phyloP scores from a whole-genome alignment of 805 yeast genomes.

The Candida montana region DNA sequence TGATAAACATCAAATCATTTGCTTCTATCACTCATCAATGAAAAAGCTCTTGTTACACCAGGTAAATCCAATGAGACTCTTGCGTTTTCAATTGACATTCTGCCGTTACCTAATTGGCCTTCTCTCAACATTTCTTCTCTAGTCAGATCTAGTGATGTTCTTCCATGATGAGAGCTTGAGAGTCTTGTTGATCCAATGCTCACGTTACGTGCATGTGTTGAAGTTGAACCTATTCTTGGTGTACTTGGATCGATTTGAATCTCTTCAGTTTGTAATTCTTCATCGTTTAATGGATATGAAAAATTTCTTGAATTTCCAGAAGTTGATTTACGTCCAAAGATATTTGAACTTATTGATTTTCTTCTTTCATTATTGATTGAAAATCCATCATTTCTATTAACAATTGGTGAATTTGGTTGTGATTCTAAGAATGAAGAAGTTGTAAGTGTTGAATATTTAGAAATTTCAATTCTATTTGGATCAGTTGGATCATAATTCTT shows the following conservation, averaged over 20 bases:
- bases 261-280: slow-evolving; percentile 33
- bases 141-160: slow-evolving; percentile 35
- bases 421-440: slow-evolving; percentile 25
- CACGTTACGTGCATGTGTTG: neutral
- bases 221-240: slow-evolving; percentile 15
- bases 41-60: slow-evolving; percentile 34
- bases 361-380: neutral
- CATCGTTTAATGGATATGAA: slow-evolving; percentile 22
- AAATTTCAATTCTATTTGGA: slow-evolving; percentile 53
- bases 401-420: slow-evolving; percentile 11
- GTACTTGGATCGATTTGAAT: slow-evolving; percentile 22
- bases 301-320: slow-evolving; percentile 24
- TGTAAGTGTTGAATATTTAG: slow-evolving; percentile 34
- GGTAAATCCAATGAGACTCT: slow-evolving; percentile 37
- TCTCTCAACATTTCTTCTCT: slow-evolving; percentile 32
- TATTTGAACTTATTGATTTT: neutral
- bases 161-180: slow-evolving; percentile 12
- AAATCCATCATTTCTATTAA: slow-evolving; percentile 36
- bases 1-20: no score
- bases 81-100: slow-evolving; percentile 35
- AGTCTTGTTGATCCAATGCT: neutral
- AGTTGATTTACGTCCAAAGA: slow-evolving; percentile 23
- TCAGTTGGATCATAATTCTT: slow-evolving; percentile 74
- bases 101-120: slow-evolving; percentile 31
- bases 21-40: slow-evolving; percentile 23